These are phyloP conservation scores for Calonectria fujianensis DNA, from an alignment of 2,329 filamentous ascomycete genomes.

Conservation along the genomic window DNA sequence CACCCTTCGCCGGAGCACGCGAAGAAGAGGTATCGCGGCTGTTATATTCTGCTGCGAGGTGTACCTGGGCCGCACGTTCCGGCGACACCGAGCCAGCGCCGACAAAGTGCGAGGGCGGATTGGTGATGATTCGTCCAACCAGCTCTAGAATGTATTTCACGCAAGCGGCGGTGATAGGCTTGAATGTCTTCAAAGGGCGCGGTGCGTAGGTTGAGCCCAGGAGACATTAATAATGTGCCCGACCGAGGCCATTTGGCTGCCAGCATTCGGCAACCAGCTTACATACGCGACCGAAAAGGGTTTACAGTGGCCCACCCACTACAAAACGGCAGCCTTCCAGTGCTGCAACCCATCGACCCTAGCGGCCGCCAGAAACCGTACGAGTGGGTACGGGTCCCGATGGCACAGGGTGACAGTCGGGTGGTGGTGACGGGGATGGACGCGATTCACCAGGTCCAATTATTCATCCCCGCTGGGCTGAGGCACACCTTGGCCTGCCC, in stretches of 20 bases:
- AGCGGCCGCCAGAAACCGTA: conserved; percentile 12
- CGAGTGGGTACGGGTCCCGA: neutral
- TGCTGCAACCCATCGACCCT: conserved; percentile 9
- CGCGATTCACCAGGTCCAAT: neutral
- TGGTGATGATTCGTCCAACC: neutral
- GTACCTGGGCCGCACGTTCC: conserved; percentile 17
- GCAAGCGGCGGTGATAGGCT: neutral
- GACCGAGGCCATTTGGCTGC: neutral
- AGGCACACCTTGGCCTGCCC: neutral
- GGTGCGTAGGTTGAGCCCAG: neutral
- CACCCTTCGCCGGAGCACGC: conserved; percentile 21
- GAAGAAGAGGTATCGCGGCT: conserved; percentile 1
- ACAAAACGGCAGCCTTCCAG: neutral
- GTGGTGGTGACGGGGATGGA: neutral
- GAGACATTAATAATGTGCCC: conserved; percentile 21
- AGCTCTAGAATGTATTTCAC: neutral
- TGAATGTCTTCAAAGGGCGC: conserved; percentile 11
- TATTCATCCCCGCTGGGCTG: conserved; percentile 10
- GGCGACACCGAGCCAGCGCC: conserved; percentile 3
- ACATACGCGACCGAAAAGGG: neutral
- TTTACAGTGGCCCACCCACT: conserved; percentile 14
- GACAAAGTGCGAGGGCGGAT: neutral
- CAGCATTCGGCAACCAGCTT: neutral
- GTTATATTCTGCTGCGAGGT: neutral
- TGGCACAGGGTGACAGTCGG: neutral